Base-by-base conservation (phyloP, 805 yeast genomes). In the Candida anglica region DNA sequence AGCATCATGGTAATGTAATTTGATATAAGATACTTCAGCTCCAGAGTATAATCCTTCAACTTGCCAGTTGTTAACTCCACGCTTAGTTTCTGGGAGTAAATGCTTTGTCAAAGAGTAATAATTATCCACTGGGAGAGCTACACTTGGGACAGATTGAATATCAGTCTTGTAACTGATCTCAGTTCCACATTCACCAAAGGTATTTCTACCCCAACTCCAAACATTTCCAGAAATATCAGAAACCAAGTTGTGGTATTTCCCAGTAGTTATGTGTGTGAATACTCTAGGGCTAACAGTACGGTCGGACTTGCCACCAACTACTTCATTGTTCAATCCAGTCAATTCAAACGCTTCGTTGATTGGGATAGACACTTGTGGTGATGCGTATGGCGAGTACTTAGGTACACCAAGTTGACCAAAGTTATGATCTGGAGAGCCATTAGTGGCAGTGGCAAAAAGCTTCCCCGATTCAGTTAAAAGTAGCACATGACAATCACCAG, bases 371-470 rank as follows among this genome's bases (percentile, higher is more conserved):
- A n/a, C 3, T 33, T 53, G 49, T 43, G 71, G 70, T 11, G 69
- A 65, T 4, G 56, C 76, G 48, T 78, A 78, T 37, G 85, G 89
- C 1, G 95, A 77, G 42, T 67, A 75, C 10, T 63, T 58, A 1
- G 95, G 93, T 11, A 86, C 56, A 14, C 97, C 98, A 58, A 74
- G 86, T 60, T 93, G 97, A 3, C 98, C 98, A 44, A 50, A 53
- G 30, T 70, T 69, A 15, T n/a, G 15, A 4, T 65, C 58, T n/a
- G 62, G 53, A 10, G 49, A 43, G 2, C 57, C 40, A 1, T 83
- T 83, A 0, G 94, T 78, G 11, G 85, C 72, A 8, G 77, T 65
- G 1, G 85, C 65, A 43, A 70, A 81, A 0, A 85, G 79, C 21
- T 75, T 66, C 1, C 89, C 88, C 8, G 66, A 50, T 25, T 68